Conservation (phyloP, 2,329 filamentous ascomycete species). For the Talaromyces sp. region DNA sequence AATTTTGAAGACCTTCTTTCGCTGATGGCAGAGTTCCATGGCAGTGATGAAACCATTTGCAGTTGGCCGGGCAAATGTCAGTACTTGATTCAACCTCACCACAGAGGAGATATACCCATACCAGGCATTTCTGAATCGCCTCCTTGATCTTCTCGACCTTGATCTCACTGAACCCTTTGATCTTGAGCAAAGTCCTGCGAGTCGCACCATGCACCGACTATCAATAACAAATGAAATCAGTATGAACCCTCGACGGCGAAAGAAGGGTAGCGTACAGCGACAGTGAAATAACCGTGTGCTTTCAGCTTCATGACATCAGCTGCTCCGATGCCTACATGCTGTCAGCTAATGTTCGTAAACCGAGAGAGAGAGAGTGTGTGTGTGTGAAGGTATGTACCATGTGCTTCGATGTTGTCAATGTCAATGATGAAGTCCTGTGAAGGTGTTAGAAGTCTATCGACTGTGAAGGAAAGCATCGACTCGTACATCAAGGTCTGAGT, state of each 20-base stretch:
- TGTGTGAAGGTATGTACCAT: constrained; percentile 44
- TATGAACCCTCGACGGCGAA: background rate
- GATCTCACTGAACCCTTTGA: constrained; percentile 67
- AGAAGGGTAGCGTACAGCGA: constrained; percentile 48
- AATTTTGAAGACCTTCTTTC: constrained; percentile 62
- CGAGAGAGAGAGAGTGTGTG: no score
- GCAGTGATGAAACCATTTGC: constrained; percentile 63
- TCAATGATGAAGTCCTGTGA: constrained; percentile 59
- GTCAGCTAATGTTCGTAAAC: background rate
- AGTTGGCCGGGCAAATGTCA: constrained; percentile 47
- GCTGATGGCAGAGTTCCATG: constrained; percentile 60
- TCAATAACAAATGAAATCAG: background rate
- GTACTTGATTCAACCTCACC: background rate
- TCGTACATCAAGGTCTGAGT: constrained; percentile 50
- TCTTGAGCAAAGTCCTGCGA: constrained; percentile 59
- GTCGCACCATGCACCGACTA: constrained; percentile 61
- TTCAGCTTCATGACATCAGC: constrained; percentile 66
- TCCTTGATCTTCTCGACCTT: constrained; percentile 71
- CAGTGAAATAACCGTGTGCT: constrained; percentile 59
- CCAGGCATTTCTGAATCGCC: constrained; percentile 59
- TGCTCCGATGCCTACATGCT: constrained; percentile 54
- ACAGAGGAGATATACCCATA: constrained; percentile 29
- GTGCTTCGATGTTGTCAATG: constrained; percentile 63
- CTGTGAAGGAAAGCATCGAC: background rate
- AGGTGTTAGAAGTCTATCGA: background rate